Evolutionary conservation across 1,139 yeast genomes (phyloP).

Genomic region (Scheffersomyces stambukii): DNA sequence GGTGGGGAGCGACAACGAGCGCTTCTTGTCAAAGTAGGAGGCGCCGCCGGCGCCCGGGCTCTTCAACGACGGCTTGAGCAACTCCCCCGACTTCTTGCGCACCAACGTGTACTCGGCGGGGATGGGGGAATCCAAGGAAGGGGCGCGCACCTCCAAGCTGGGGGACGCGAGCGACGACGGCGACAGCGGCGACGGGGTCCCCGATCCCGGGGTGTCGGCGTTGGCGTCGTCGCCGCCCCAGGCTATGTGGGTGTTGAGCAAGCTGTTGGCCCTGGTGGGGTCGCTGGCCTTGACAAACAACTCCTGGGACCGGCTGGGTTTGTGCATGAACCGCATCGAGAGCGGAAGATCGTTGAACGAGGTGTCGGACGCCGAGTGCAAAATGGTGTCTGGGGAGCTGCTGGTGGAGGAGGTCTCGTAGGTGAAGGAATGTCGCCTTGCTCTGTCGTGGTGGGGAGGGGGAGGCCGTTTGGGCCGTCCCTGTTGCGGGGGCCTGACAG

Average conservation of each 20-base stretch:
- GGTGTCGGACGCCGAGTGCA: constrained; percentile 5
- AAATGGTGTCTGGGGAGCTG: not conserved
- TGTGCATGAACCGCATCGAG: constrained; percentile 38
- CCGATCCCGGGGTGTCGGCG: not conserved
- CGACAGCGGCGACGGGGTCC: constrained; percentile 2
- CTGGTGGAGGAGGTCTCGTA: constrained; percentile 4
- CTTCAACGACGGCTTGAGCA: constrained; percentile 71
- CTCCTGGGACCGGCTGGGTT: constrained; percentile 34
- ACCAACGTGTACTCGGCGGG: constrained; percentile 28
- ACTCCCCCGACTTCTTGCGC: constrained; percentile 76
- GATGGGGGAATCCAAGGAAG: constrained; percentile 1
- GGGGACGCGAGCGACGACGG: constrained; percentile 7
- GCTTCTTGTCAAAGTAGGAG: constrained; percentile 33
- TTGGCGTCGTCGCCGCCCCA: constrained; percentile 4
- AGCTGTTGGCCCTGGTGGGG: constrained; percentile 31
- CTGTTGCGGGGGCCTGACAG: not conserved
- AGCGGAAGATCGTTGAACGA: constrained; percentile 19
- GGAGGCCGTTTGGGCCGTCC: too few species aligned
- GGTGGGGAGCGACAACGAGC: constrained; percentile 65
- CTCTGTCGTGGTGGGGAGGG: constrained; percentile 6
- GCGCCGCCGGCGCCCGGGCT: constrained; percentile 14
- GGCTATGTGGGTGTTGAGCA: constrained; percentile 16
- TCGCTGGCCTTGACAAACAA: constrained; percentile 31
- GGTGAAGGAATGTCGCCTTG: constrained; percentile 10
- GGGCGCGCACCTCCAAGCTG: constrained; percentile 2